Base-by-base conservation (phyloP, 2,329 filamentous ascomycete species). In the Alternaria sp. region DNA sequence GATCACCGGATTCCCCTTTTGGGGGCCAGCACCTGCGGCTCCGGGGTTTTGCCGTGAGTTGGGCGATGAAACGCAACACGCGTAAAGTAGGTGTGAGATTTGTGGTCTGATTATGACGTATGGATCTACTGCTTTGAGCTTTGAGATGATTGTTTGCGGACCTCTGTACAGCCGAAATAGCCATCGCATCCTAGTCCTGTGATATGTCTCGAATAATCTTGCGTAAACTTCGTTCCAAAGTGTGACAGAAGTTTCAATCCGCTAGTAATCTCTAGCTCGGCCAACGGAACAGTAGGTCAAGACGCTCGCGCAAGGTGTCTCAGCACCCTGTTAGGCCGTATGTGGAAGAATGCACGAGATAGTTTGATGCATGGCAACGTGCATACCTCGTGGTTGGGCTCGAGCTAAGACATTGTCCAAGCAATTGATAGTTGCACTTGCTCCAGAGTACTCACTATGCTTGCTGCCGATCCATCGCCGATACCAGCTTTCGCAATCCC, bases 381-480 rank as follows among this genome's bases (percentile, higher is more conserved):
- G 53, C 59, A 58, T 51, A 37, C 59, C 54, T 61, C 59, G 59
- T 61, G 59, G 45, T 47, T 50, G 59, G 59, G 45, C 54, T 60
- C 33, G 50, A 28, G 57, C 57, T 60, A 41, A 23, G 14, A 37
- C 18, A 37, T 30, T 50, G 45, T 43, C 30, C 30, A 58, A 20
- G 23, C 25, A 23, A 7, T 58, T 58, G 49, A 58, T 45, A 45
- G 8, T 46, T 45, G n/a, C 45, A 47, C 45, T 28, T 43, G 41
- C 30, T 61, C 45, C 37, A 58, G 55, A 33, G 45, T 28, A 41
- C 49, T 51, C 21, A 53, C 23, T 43, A 58, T 58, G 56, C 56
- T 51, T 41, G 56, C 23, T 20, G 58, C 54, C 59, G 59, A 61
- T 61, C 28, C 28, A 45, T 23, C 30, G 18, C 58, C 51, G 45